These are phyloP conservation scores for Colletotrichum sp. DNA, from an alignment of 2,329 filamentous ascomycete genomes.

Conservation along the genomic window DNA sequence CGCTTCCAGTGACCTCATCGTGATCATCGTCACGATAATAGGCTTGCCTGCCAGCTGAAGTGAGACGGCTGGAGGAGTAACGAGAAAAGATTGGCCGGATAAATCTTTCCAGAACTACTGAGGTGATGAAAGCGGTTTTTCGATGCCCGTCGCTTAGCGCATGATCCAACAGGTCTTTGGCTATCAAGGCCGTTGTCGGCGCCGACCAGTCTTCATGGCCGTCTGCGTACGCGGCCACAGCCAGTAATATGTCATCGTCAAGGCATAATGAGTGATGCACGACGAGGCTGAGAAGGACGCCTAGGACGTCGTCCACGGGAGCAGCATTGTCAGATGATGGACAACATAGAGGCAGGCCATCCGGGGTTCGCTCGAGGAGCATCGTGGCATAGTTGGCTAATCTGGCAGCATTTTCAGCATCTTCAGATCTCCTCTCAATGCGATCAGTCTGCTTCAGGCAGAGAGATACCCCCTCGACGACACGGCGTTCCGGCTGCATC, in stretches of 20 bases:
- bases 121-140: conserved; percentile 48
- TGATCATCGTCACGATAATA: conserved; percentile 43
- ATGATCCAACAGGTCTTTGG: conserved; percentile 34
- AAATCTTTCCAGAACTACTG: conserved; percentile 64
- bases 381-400: not conserved
- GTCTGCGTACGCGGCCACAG: conserved; percentile 36
- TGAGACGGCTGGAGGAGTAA: conserved; percentile 57
- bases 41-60: conserved; percentile 60
- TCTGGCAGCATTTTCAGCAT: not conserved
- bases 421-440: not conserved
- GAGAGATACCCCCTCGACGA: not conserved
- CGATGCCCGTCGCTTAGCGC: conserved; percentile 24
- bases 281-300: not conserved
- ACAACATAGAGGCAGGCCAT: not conserved
- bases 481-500: not conserved
- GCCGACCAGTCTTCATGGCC: conserved; percentile 43
- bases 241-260: conserved; percentile 30
- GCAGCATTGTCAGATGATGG: not conserved
- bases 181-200: conserved; percentile 28
- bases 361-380: not conserved
- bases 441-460: not conserved
- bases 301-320: not conserved
- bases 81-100: conserved; percentile 72
- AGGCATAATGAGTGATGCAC: not conserved
- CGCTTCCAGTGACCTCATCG: not conserved